Evolutionary conservation across 2,329 filamentous ascomycete species (phyloP), one percentile per base, ranked within the genome.

Genomic region (Xylaria digitata): DNA sequence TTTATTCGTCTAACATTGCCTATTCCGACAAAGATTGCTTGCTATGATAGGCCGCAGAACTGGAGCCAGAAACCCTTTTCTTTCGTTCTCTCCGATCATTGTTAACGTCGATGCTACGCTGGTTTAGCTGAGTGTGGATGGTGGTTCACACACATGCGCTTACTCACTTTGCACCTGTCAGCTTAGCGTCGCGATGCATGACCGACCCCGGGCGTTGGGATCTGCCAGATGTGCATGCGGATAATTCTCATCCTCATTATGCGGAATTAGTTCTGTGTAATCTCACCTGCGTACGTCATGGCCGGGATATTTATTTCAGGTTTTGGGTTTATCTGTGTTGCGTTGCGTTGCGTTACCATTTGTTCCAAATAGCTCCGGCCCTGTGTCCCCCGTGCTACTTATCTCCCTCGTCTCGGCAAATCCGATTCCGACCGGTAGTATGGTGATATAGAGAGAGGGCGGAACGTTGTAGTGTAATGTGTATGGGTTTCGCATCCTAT

Each of bases 1-100:
- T 60, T 21, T 8, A 45, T 37, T 69, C 68, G 68, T 69, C 58
- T 71, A 69, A 61, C 15, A 65, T 65, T 69, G 4, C 69, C 61
- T 53, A 23, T 69, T 69, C 52, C 37, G 52, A 61, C 60, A 58
- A 49, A 30, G 19, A 55, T 17, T 40, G n/a, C 48, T 48, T 19
- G 32, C 43, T 45, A 48, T 71, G 49, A 71, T 71, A 67, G 63
- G 69, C 13, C 30, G 21, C 19, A 23, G 45, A 52, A 42, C 17
- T 23, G 19, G 61, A 50, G 40, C 42, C 26, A 23, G 15, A 43
- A 42, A 54, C 65, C 50, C 56, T 57, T 45, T 21, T 17, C 19
- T 57, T 2, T 43, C 32, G 46, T 23, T 9, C 21, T 61, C 65
- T 30, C 56, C 52, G 56, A 64, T 58, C 5, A 49, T 37, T 60